These are phyloP conservation scores for Perkinsus chesapeaki DNA, from an alignment of 169 alveolate species.

Conservation along the genomic window DNA sequence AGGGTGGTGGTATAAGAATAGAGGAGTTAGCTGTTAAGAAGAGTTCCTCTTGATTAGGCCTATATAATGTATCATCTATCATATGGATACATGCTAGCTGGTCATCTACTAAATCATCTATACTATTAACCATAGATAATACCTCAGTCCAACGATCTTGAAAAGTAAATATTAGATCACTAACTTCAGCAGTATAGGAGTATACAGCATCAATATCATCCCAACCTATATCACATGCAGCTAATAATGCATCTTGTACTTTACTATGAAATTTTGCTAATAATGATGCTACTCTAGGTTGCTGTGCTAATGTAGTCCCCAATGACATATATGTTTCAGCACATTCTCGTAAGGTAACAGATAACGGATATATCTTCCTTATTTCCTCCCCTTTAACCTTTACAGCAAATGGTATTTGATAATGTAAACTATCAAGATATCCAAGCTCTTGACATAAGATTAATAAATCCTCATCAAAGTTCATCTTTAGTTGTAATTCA, in stretches of 20 bases:
- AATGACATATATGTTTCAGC: conserved; percentile 55
- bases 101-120: conserved; percentile 51
- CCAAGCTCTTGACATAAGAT: conserved; percentile 68
- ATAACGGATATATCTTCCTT: conserved; percentile 76
- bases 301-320: neutral
- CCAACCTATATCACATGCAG: neutral
- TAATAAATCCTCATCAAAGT: conserved; percentile 60
- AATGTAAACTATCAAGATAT: conserved; percentile 55
- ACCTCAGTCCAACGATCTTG: conserved; percentile 67
- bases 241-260: neutral
- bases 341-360: conserved; percentile 64
- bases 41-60: neutral
- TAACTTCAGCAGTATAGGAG: neutral
- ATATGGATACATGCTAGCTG: conserved; percentile 32
- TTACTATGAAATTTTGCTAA: neutral
- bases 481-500: conserved; percentile 65
- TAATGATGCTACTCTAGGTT: neutral
- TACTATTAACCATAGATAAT: conserved; percentile 38
- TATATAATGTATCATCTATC: conserved; percentile 37
- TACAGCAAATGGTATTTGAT: conserved; percentile 73
- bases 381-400: conserved; percentile 81
- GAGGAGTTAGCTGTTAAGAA: too few species aligned
- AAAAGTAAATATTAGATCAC: conserved; percentile 13
- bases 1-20: too few species aligned
- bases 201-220: neutral